Conservation (phyloP, 148 eudicot species). For the Diospyros kaki region DNA sequence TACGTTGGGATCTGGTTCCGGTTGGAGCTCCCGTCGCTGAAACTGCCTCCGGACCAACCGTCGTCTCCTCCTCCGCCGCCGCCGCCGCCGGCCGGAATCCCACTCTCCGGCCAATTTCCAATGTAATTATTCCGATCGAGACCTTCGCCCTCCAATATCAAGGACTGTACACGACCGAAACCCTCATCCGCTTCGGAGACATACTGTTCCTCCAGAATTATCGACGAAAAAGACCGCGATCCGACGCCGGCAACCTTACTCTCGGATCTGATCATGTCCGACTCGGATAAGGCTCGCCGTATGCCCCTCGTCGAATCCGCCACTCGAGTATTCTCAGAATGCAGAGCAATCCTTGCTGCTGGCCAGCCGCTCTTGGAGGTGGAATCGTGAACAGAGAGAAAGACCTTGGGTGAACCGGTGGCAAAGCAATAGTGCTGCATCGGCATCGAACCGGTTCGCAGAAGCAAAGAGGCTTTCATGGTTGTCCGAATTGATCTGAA, state of each 20-base stretch:
- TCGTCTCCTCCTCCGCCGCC: conserved; percentile 28
- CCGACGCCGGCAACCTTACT: conserved; percentile 9
- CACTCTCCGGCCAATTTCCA: conserved; percentile 15
- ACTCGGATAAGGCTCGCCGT: conserved; percentile 40
- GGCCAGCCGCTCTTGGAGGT: background rate
- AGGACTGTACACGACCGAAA: conserved; percentile 8
- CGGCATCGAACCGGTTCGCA: conserved; percentile 55
- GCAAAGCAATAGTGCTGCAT: conserved; percentile 10
- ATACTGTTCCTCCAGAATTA: conserved; percentile 25
- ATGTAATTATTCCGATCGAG: background rate
- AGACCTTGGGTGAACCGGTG: conserved; percentile 13
- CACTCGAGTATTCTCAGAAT: conserved; percentile 3
- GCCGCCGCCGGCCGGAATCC: conserved; percentile 30
- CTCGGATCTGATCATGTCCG: conserved; percentile 26
- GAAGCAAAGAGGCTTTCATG: conserved; percentile 42
- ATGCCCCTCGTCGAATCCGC: conserved; percentile 5
- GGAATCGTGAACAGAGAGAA: background rate
- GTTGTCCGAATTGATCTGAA: background rate
- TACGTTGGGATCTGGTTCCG: conserved; percentile 38
- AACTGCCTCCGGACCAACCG: conserved; percentile 27
- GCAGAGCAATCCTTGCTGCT: conserved; percentile 15
- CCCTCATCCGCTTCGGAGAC: conserved; percentile 1
- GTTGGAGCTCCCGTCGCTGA: conserved; percentile 14
- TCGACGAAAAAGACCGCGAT: conserved; percentile 28
- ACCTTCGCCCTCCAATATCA: conserved; percentile 13